Evolutionary conservation across 805 yeast species (phyloP), one percentile per base, ranked within the genome.

Genomic region (Hemisphaericaspora nanyangensis): DNA sequence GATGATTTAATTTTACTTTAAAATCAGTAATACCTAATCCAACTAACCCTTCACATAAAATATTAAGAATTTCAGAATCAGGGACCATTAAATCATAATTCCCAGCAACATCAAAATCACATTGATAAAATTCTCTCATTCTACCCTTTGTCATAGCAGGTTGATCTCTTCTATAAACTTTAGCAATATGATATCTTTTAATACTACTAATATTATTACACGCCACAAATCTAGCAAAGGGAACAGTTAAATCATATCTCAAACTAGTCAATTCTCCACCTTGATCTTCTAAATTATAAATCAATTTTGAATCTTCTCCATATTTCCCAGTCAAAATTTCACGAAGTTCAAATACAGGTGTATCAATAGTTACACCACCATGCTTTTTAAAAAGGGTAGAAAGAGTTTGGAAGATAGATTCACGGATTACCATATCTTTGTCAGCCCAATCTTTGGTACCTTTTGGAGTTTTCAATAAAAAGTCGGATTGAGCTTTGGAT

Each of bases 121-220:
- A 93, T 69, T 93, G 99, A 65, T 93, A 93, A 57, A 93, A 93
- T 66, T 93, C 99, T 77, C 99, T 85, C 99, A 93, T 93, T 67
- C 99, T 80, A 45, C 99, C 99, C 67, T 93, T 93, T 37, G 98
- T 91, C 99, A 93, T 93, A 7, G 99, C 99, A 5, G 99, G 99
- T 67, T 93, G 99, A 61, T 93, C 99, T 68, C 99, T 85, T 71
- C 99, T 82, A 68, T 93, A 93, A 39, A 93, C 99, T 63, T 93
- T 93, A 51, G 99, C 99, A 48, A 93, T 87, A 68, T 93, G 99
- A 61, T 80, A 93, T 59, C 99, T 77, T 68, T 93, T 93, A 65
- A 93, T 91, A 56, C 72, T 78, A 52, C 87, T 82, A 45, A 93
- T 78, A 54, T 86, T 88, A 70, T 93, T 93, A 87, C 88, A 85